Conservation (phyloP, 306 rosid genomes). For the Cicer yamashitae region DNA sequence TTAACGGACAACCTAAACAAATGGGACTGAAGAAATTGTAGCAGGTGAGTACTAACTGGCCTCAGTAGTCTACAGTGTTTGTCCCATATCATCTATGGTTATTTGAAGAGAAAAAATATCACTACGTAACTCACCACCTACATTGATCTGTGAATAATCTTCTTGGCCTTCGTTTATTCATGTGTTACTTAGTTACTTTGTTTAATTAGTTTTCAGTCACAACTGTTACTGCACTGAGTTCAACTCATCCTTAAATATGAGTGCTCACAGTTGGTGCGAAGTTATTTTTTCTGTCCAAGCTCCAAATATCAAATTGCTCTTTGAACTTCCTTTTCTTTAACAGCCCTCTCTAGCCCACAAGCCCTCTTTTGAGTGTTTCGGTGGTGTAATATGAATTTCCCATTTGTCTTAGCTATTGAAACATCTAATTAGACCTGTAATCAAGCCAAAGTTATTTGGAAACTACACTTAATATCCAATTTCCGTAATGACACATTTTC, state of each 20-base stretch:
- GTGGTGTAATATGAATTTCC: neutral
- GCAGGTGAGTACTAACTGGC: conserved; percentile 57
- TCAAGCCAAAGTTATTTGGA: neutral
- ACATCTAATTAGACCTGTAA: conserved; percentile 1
- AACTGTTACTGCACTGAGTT: neutral
- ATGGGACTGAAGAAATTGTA: conserved; percentile 92
- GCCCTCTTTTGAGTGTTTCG: neutral
- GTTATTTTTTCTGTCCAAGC: neutral
- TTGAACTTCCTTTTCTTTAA: neutral
- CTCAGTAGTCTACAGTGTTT: conserved; percentile 28
- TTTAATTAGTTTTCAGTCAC: neutral
- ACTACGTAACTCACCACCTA: neutral
- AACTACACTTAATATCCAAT: neutral
- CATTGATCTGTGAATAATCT: neutral
- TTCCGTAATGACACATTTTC: neutral
- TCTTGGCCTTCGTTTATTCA: conserved; percentile 6
- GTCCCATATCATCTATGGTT: neutral
- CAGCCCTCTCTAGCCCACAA: neutral
- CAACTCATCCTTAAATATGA: neutral
- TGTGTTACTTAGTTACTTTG: conserved; percentile 6
- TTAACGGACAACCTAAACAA: conserved; percentile 80
- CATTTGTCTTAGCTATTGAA: neutral
- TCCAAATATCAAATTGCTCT: neutral
- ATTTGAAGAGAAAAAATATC: neutral
- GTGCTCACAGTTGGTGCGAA: neutral